Evolutionary conservation across 306 rosid species (phyloP).

Genomic region (Sicyos edulis): DNA sequence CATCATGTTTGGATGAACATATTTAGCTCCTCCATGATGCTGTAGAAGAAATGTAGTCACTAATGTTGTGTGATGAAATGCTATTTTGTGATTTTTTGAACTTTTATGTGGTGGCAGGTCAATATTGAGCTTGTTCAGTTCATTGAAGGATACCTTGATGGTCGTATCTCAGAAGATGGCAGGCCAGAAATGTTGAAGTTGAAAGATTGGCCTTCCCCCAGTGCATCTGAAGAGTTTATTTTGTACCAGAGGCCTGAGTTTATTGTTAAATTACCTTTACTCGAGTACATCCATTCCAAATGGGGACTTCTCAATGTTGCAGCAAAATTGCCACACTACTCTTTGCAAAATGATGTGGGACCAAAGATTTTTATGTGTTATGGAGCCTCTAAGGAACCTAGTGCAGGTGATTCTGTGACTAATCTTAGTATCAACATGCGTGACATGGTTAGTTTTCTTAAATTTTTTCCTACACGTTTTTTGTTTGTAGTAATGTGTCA

Average conservation of each 20-base stretch:
- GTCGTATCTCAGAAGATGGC: constrained; percentile 56
- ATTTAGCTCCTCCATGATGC: constrained; percentile 4
- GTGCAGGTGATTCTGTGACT: constrained; percentile 61
- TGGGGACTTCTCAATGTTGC: constrained; percentile 99
- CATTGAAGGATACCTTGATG: constrained; percentile 69
- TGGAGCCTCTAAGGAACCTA: constrained; percentile 67
- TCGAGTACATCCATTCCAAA: constrained; percentile 92
- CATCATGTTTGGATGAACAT: constrained; percentile 2
- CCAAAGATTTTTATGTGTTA: constrained; percentile 85
- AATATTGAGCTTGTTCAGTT: constrained; percentile 70
- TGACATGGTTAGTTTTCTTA: constrained; percentile 73
- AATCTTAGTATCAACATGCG: constrained; percentile 89
- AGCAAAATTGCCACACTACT: constrained; percentile 96
- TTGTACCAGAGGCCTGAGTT: constrained; percentile 93
- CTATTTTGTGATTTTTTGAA: not conserved
- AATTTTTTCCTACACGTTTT: constrained; percentile 11
- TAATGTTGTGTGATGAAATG: constrained; percentile 9
- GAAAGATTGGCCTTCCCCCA: constrained; percentile 96
- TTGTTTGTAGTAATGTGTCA: constrained; percentile 15
- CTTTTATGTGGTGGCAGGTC: constrained; percentile 47
- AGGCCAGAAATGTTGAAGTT: constrained; percentile 73
- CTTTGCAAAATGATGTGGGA: constrained; percentile 94
- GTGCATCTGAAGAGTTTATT: constrained; percentile 89
- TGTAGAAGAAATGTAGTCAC: not conserved
- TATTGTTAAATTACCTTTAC: constrained; percentile 88